Percentiles rank a stretch among this genome's conserved stretches.
Conservation (phyloP, 1,139 yeast species). For the Spencermartinsiella ligniputridi region DNA sequence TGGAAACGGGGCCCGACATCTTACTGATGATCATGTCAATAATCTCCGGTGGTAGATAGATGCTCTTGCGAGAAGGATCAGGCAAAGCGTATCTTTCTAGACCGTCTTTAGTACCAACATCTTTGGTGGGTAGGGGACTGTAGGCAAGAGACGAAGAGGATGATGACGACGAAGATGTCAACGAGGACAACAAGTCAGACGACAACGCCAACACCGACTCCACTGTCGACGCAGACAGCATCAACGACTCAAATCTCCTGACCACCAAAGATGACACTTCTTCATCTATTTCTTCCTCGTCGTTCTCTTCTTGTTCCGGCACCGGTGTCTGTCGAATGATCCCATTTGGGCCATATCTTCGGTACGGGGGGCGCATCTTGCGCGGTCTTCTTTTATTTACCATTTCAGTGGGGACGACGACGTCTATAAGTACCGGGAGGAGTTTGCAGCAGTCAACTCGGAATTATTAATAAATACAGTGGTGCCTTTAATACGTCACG, state of each 20-base stretch:
- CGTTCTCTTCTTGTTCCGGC: conserved; percentile 1
- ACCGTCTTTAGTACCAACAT: background rate
- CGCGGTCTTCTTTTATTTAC: conserved; percentile 85
- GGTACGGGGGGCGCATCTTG: conserved; percentile 71
- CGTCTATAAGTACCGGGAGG: no score
- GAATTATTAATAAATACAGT: no score
- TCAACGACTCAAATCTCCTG: background rate
- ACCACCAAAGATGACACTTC: conserved; percentile 6
- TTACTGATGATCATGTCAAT: conserved; percentile 48
- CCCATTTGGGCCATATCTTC: conserved; percentile 42
- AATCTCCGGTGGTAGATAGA: conserved; percentile 57
- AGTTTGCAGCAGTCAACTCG: no score
- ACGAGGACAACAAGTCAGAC: background rate
- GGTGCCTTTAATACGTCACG: no score
- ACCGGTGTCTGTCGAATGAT: conserved; percentile 5
- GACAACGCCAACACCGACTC: conserved; percentile 2
- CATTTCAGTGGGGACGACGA: conserved; percentile 45
- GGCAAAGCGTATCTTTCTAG: background rate
- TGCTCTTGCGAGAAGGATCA: conserved; percentile 9
- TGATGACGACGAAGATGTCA: conserved; percentile 11
- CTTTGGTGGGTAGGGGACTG: background rate
- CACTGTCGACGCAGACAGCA: conserved; percentile 10
- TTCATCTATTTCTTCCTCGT: conserved; percentile 15
- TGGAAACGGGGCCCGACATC: conserved; percentile 37
- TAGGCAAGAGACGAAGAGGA: background rate